Base-by-base conservation (phyloP, 148 eudicot genomes). In the Chenopodium album region DNA sequence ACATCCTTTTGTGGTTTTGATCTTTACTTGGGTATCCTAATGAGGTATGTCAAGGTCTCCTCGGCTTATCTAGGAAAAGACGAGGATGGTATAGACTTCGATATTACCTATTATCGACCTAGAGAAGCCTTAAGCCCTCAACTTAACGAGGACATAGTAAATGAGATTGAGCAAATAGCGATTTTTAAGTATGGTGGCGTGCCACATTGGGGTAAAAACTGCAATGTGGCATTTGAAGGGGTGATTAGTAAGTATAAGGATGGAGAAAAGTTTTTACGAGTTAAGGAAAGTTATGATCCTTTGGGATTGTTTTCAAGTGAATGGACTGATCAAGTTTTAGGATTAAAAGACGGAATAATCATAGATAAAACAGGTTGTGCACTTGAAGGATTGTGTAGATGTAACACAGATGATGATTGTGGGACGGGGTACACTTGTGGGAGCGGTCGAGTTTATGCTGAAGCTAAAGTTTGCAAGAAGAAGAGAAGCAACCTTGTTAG, bases 131-230 rank as follows among this genome's bases (percentile, higher is more conserved):
- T 44, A 2, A 60, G 62, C 10, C n/a, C 73, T 52, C 19, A 73
- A 4, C 72, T 78, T 20, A 37, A n/a, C 11, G 62, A 17, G 26
- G 73, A 65, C 29, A 3, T 78, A 47, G 7, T 78, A 0, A 72
- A 46, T 8, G 80, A 78, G 60, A 78, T 78, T 8, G 80, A 78
- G 73, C 80, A 78, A 48, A 11, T 78, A 3, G 80, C 73, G 28
- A 48, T 66, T 34, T 47, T 67, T 26, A 78, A 77, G 71, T 77
- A 77, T 41, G 67, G 47, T 20, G 79, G 54, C 4, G 11, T 77
- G 71, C 79, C 79, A 37, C 79, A 77, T 64, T 77, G 79, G 79
- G 79, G 79, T 4, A 77, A 77, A n/a, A 77, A 77, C 63, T 23
- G 79, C 12, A 77, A 77, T 17, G 31, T 77, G 1, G 79, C 79